Evolutionary conservation across 2,329 filamentous ascomycete genomes (phyloP), one percentile per base, ranked within the genome.

Genomic region (Arthrinium phaeospermum): DNA sequence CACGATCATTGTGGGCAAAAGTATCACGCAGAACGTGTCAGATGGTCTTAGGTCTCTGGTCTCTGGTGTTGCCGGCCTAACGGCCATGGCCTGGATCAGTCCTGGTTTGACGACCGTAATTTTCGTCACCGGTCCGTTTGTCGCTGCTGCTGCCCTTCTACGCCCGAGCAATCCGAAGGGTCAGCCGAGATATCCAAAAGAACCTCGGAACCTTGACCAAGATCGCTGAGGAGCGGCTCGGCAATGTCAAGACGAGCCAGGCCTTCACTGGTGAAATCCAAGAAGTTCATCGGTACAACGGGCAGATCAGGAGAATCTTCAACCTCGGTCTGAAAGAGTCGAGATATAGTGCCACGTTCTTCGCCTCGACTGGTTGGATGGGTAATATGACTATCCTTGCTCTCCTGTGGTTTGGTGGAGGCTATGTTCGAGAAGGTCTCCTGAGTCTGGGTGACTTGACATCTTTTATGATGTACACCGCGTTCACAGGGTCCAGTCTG

Each of bases 381-480:
- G 96, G 96, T 37, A 99, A 99, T 79, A 94, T 98, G 91, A 98
- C 96, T 0, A 96, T 99, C 75, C 86, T 99, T 71, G 93, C 93
- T 16, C 90, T 99, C 79, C 88, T 99, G 0, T 94, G 97, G 78
- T 93, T 96, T 45, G 96, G 97, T 75, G 95, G 96, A 71, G 92
- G 92, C 73, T 94, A 98, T 84, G 96, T 99, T 45, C 92, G 95
- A 77, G 91, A 90, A 14, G 96, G 96, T 1, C 87, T 91, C 57
- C 96, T 99, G 85, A 94, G 91, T 10, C 91, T 98, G 68, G 96
- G 96, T 77, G 96, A 99, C 76, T 85, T 99, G 61, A 97, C 96
- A 0, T 97, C 95, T 0, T 99, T 99, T 83, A 89, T 99, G 85
- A 98, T 99, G 96, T 99, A 98, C 82, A 97, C 95, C 3, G 96